Base-by-base conservation (phyloP, 192 early-diverging fungal genomes). In the Podila horticola region DNA sequence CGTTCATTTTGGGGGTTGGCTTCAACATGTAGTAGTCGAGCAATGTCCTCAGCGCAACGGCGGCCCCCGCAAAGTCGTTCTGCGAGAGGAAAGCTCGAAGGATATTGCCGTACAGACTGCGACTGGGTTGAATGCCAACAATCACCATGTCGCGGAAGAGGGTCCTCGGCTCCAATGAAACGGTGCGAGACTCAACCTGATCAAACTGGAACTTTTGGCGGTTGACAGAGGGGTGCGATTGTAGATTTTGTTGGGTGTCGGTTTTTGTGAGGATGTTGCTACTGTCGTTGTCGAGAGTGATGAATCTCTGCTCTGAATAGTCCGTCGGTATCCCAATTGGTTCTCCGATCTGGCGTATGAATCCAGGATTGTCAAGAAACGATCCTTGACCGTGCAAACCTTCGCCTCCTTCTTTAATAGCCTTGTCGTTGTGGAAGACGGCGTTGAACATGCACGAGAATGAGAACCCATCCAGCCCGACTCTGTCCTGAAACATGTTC, bases 391-490 rank as follows among this genome's bases (percentile, higher is more conserved):
- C 71, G 12, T 50, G 11, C 13, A 57, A 62, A 12, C 77, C 77
- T 30, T 81, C 71, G 2, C 66, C 60, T 5, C 71, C 77, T 31
- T 81, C 77, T n/a, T 63, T 33, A 3, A 49, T 17, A 1, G 77
- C 77, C 62, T 73, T 81, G 24, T 81, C 77, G 28, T 45, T 72
- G 49, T 81, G 77, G 38, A 81, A 81, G 30, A 81, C 59, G 11
- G 77, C 77, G 26, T 81, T 81, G 49, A 81, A 81, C 77, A 73
- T 73, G 28, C 71, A 69, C 4, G 77, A 69, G 38, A 81, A 81
- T 13, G 77, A 72, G 34, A 81, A 64, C 0, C 29, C 60, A 26
- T 81, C 71, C 30, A 81, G n/a, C 4, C 77, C 71, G 19, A 81
- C 73, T 15, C 62, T 52, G n/a, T 81, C 77, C 17, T 60, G 34